These are phyloP conservation scores for Globisporangium abappressorium DNA, from an alignment of 352 stramenopile species.

Conservation along the genomic window DNA sequence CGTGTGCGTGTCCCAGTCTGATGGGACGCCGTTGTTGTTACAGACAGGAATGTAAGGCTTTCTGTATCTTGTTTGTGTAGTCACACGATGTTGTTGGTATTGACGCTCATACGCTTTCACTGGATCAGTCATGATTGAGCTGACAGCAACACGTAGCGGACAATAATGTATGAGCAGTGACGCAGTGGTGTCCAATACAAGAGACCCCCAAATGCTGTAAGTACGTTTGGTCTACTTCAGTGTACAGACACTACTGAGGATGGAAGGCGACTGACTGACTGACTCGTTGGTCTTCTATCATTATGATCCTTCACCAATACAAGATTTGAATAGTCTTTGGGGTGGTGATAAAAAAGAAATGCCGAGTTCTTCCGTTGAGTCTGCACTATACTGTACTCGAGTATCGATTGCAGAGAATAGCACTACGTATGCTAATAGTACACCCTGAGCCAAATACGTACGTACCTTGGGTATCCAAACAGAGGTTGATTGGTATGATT, in stretches of 20 bases:
- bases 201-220: not conserved
- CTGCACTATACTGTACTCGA: too few species aligned
- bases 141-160: not conserved
- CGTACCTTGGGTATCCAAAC: not conserved
- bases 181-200: not conserved
- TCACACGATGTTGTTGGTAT: not conserved
- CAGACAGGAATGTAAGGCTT: not conserved
- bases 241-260: not conserved
- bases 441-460: not conserved
- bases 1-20: slow-evolving; percentile 7
- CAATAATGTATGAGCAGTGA: not conserved
- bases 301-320: not conserved
- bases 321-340: not conserved
- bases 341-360: not conserved
- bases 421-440: too few species aligned
- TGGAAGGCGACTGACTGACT: not conserved
- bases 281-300: not conserved
- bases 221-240: not conserved
- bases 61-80: not conserved
- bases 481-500: not conserved
- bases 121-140: not conserved
- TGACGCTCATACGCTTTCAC: not conserved
- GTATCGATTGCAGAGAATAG: too few species aligned
- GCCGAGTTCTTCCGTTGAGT: too few species aligned
- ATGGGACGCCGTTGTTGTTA: not conserved